Base-by-base conservation (phyloP, 2,329 filamentous ascomycete species). In the Graphilbum sp. region DNA sequence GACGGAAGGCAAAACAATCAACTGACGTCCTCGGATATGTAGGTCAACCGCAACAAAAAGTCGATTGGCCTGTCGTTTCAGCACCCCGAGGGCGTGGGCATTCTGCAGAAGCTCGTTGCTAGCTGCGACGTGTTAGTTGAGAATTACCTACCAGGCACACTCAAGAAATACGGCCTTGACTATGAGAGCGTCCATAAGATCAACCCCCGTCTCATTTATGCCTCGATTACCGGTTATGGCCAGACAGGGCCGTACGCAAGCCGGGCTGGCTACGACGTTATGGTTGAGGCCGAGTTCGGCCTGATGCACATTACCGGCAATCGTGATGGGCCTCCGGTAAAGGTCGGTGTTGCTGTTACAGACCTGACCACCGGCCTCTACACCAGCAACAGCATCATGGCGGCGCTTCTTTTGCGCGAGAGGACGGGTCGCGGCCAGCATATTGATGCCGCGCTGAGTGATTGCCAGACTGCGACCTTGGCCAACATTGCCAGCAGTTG, bases 261-360 rank as follows among this genome's bases (percentile, higher is more conserved):
- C 45, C 72, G 90, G 13, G 86, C 90, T 4, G 90, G 90, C 5
- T 98, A 98, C 65, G 90, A 98, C 58, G 90, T 98, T 48, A 98
- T 98, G 88, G 88, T 98, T 11, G 90, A 98, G 63, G 90, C 90
- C 42, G 90, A 96, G 55, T 87, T 98, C 61, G 90, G 90, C 1
- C 62, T 98, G 40, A 98, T 98, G 90, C 90, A 98, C 60, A 96
- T 98, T 49, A 98, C 90, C 0, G 90, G 90, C 24, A 72, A 72
- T 43, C 71, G 87, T 40, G 81, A 93, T 50, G 86, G 88, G 0
- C 80, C 86, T 2, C 90, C 90, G 0, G 90, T 95, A 30, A 98
- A 98, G 60, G 90, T 98, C 3, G 90, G 90, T 16, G 90, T 98
- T 3, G 90, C 90, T 2, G 90, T 98, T 4, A 96, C 90, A 0